These are phyloP conservation scores for Paragyromitra xinjiangensis DNA, from an alignment of 495 filamentous ascomycete genomes.

Conservation along the genomic window DNA sequence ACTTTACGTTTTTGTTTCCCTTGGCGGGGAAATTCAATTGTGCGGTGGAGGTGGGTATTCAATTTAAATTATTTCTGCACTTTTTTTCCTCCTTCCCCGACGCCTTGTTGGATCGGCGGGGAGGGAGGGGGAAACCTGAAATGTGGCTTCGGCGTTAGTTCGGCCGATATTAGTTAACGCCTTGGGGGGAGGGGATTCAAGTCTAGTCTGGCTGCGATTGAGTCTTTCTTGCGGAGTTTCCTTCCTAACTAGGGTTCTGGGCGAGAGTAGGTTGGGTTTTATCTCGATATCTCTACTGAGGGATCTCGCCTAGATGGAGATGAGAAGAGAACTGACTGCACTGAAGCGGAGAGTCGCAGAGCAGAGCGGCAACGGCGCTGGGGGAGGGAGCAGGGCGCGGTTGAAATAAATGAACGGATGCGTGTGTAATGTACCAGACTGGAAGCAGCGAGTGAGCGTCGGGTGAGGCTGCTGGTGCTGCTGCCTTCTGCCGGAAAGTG, in stretches of 20 bases:
- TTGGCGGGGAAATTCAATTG: not conserved
- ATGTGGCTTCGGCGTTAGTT: slow-evolving; percentile 8
- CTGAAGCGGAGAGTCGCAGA: slow-evolving; percentile 8
- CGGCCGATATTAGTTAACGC: not conserved
- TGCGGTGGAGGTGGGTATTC: not conserved
- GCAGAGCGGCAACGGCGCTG: slow-evolving; percentile 11
- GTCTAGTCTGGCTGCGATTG: too few species aligned
- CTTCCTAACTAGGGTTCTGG: too few species aligned
- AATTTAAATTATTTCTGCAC: not conserved
- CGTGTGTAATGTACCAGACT: slow-evolving; percentile 31
- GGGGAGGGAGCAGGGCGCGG: slow-evolving; percentile 18
- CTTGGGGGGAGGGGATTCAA: not conserved
- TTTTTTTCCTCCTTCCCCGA: not conserved
- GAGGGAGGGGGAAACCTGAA: not conserved
- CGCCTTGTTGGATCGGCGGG: not conserved
- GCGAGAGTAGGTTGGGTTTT: too few species aligned
- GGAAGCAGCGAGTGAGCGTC: slow-evolving; percentile 43
- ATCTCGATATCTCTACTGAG: not conserved
- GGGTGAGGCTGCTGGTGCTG: slow-evolving; percentile 22
- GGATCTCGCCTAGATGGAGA: not conserved
- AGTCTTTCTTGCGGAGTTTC: too few species aligned
- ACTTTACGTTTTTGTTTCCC: not conserved
- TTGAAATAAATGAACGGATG: slow-evolving; percentile 18
- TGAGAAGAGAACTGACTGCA: not conserved
- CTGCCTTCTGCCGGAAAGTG: slow-evolving; percentile 44